Conservation (phyloP, 2,329 filamentous ascomycete species). For the Colletotrichum sp. region DNA sequence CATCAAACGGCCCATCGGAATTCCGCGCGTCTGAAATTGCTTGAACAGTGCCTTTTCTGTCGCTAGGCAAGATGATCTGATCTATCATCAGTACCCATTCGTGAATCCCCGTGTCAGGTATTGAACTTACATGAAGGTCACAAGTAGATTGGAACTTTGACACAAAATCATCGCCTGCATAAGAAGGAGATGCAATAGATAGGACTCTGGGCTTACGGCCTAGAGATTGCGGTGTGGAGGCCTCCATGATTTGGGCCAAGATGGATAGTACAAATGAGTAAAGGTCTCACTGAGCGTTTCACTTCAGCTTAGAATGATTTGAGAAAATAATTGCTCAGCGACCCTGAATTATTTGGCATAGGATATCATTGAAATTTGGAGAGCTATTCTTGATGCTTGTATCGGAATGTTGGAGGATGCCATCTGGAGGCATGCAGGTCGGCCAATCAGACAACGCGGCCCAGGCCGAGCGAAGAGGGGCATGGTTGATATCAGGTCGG, state of each 20-base stretch:
- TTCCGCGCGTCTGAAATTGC: not conserved
- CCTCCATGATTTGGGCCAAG: not conserved
- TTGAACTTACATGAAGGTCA: not conserved
- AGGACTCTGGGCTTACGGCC: not conserved
- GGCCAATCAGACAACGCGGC: not conserved
- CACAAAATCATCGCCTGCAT: not conserved
- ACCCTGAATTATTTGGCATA: not conserved
- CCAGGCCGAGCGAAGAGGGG: not conserved
- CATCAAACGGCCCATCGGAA: not conserved
- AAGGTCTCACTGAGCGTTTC: not conserved
- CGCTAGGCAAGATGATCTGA: not conserved
- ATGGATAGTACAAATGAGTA: not conserved
- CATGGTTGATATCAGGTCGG: not conserved
- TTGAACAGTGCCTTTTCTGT: not conserved
- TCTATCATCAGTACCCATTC: not conserved
- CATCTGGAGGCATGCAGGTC: not conserved
- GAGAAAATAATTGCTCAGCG: not conserved
- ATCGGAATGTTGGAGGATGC: not conserved
- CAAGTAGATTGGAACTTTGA: not conserved
- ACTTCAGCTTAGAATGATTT: not conserved
- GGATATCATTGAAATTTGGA: not conserved
- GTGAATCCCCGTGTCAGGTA: fast-evolving
- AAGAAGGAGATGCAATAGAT: not conserved
- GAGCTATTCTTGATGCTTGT: not conserved
- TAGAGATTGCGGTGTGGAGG: not conserved